A percentile compares a stretch with the other conserved stretches of the same genome.
Conservation (phyloP, 1,139 yeast species). For the Eremothecium sinecaudum region DNA sequence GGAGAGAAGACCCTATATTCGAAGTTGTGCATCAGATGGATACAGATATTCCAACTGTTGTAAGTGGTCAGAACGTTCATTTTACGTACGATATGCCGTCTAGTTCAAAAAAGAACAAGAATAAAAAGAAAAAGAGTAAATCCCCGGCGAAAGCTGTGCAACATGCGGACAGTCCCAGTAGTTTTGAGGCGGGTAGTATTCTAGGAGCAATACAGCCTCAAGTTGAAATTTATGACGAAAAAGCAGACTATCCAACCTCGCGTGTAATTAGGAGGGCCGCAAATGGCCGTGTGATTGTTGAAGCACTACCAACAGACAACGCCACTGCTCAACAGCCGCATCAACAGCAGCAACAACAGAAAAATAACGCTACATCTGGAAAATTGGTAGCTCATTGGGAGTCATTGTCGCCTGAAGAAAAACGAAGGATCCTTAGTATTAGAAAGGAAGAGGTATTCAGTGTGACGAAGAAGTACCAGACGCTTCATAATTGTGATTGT, state of each 20-base stretch:
- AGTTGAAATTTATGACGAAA: slow-evolving; percentile 47
- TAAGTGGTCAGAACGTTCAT: slow-evolving; percentile 9
- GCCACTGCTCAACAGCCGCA: neutral
- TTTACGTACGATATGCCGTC: slow-evolving; percentile 6
- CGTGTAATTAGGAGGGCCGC: slow-evolving; percentile 64
- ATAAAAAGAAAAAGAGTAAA: slow-evolving; percentile 24
- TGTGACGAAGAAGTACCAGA: slow-evolving; percentile 51
- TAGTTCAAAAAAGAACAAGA: slow-evolving; percentile 6
- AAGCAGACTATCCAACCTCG: slow-evolving; percentile 61
- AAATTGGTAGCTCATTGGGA: slow-evolving; percentile 49
- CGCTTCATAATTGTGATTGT: slow-evolving; percentile 54
- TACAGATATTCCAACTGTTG: slow-evolving; percentile 3
- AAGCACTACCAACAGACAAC: slow-evolving; percentile 27
- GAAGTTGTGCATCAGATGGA: neutral
- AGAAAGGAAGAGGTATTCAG: slow-evolving; percentile 64
- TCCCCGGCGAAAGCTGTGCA: slow-evolving; percentile 17
- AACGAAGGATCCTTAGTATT: slow-evolving; percentile 52
- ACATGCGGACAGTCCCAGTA: neutral
- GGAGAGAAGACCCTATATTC: too few relatives aligned
- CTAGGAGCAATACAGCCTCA: slow-evolving; percentile 13
- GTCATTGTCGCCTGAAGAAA: slow-evolving; percentile 49
- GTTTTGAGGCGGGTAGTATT: neutral
- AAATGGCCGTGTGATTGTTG: slow-evolving; percentile 65
- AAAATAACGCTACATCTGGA: slow-evolving; percentile 8
- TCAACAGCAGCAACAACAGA: slow-evolving; percentile 7